These are phyloP conservation scores for Chaetomium tenue DNA, from an alignment of 495 filamentous ascomycete genomes.

Conservation along the genomic window DNA sequence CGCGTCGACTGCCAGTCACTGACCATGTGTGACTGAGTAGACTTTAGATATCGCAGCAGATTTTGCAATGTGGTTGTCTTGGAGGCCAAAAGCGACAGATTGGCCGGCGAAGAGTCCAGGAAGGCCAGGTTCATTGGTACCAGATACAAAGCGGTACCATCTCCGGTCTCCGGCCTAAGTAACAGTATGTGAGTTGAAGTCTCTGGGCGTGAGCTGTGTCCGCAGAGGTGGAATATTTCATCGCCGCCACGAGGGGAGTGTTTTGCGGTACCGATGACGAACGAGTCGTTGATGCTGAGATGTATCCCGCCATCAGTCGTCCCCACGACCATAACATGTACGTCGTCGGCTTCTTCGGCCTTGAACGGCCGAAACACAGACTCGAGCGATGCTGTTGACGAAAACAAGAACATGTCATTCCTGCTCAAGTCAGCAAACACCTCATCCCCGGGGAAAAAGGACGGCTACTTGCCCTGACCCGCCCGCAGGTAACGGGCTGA, in stretches of 20 bases:
- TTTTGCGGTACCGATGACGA: conserved; percentile 71
- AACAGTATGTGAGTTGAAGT: conserved; percentile 76
- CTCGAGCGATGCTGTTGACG: conserved; percentile 66
- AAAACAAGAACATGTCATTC: conserved; percentile 66
- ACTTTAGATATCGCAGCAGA: conserved; percentile 74
- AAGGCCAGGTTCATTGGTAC: conserved; percentile 82
- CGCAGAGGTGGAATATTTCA: conserved; percentile 43
- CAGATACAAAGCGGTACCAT: conserved; percentile 51
- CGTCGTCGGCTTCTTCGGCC: conserved; percentile 62
- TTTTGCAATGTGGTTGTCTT: conserved; percentile 87
- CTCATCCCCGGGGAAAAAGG: background rate
- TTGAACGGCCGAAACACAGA: conserved; percentile 63
- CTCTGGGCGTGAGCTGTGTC: conserved; percentile 69
- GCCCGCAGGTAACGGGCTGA: conserved; percentile 66
- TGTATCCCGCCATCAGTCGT: conserved; percentile 77
- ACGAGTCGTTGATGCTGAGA: conserved; percentile 85
- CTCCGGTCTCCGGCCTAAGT: conserved; percentile 39
- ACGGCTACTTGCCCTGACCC: conserved; percentile 51
- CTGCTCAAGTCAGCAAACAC: conserved; percentile 39
- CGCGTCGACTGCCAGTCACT: conserved; percentile 78
- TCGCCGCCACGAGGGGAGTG: conserved; percentile 27
- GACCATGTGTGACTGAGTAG: conserved; percentile 70
- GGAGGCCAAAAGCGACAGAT: conserved; percentile 77
- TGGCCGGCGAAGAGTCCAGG: conserved; percentile 72
- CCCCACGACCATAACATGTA: conserved; percentile 79